These are phyloP conservation scores for Nigrospora osmanthi DNA, from an alignment of 2,329 filamentous ascomycete species.

Conservation along the genomic window DNA sequence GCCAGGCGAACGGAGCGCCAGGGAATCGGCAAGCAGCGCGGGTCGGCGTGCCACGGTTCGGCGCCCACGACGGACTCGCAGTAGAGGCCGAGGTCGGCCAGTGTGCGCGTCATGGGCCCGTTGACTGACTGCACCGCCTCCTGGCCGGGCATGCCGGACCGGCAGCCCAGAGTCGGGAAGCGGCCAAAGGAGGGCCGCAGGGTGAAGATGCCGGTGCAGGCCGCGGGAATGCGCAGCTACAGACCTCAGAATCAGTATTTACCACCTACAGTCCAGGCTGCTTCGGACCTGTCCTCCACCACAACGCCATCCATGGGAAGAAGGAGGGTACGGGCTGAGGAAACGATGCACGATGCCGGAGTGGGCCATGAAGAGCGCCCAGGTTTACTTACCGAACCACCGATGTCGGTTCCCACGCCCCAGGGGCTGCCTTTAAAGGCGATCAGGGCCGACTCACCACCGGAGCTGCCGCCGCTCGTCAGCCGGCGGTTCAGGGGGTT, in stretches of 20 bases:
- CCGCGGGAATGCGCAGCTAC: constrained; percentile 20
- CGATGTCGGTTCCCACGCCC: constrained; percentile 34
- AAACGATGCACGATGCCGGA: no score
- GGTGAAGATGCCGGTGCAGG: constrained; percentile 20
- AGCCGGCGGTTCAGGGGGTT: constrained; percentile 53
- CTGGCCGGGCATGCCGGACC: constrained; percentile 55
- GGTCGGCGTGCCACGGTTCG: constrained; percentile 49
- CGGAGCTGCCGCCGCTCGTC: constrained; percentile 58
- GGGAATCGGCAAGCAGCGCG: constrained; percentile 49
- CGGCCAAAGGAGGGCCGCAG: constrained; percentile 40
- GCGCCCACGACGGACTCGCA: constrained; percentile 40
- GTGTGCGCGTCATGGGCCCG: constrained; percentile 50
- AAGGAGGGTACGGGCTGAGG: no score
- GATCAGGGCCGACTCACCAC: constrained; percentile 59
- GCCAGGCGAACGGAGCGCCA: constrained; percentile 35
- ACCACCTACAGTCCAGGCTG: no score
- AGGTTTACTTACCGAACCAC: constrained; percentile 12
- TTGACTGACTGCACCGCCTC: constrained; percentile 58
- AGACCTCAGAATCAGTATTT: no score
- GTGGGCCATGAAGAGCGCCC: no score
- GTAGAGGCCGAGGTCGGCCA: constrained; percentile 49
- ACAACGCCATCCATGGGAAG: no score
- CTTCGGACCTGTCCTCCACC: no score
- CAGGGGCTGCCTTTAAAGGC: constrained; percentile 48
- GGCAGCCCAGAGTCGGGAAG: constrained; percentile 45